Evolutionary conservation across 2,329 filamentous ascomycete genomes (phyloP).

Genomic region (Arthrobotrys sphaeroides): DNA sequence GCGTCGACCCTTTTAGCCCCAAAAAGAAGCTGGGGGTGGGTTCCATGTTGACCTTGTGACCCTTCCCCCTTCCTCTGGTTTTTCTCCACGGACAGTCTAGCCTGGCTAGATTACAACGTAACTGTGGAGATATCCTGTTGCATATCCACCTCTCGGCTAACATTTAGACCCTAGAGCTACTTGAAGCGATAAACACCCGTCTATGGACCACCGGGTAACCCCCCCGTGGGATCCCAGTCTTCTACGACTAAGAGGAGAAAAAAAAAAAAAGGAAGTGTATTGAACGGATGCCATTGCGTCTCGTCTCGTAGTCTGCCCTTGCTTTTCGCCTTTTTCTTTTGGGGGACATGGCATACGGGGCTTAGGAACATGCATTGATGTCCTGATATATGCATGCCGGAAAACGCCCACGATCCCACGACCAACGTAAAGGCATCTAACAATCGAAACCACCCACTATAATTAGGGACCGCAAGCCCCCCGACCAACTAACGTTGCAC

Average conservation of each 20-base stretch:
- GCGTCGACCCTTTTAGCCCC: background rate
- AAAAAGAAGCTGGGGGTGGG: constrained; percentile 11
- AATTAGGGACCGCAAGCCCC: background rate
- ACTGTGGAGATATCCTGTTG: constrained; percentile 34
- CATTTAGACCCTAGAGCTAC: constrained; percentile 19
- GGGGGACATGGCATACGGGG: constrained; percentile 18
- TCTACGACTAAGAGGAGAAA: no score
- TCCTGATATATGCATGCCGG: constrained; percentile 44
- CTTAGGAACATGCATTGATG: constrained; percentile 41
- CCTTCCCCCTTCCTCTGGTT: constrained; percentile 9
- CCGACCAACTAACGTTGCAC: constrained; percentile 40
- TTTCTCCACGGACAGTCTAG: constrained; percentile 24
- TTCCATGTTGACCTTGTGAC: constrained; percentile 52
- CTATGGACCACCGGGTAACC: constrained; percentile 13
- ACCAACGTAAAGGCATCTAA: constrained; percentile 19
- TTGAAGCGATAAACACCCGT: constrained; percentile 26
- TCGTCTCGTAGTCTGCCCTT: constrained; percentile 14
- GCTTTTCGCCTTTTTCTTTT: constrained; percentile 2
- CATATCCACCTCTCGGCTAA: constrained; percentile 33
- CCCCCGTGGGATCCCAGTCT: constrained; percentile 12
- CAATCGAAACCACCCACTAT: constrained; percentile 8
- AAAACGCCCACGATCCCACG: constrained; percentile 12
- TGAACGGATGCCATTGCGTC: background rate
- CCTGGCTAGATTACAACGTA: constrained; percentile 23
- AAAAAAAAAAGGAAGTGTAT: background rate